Evolutionary conservation across 352 stramenopile species (phyloP).

Genomic region (Phytophthora capsici): DNA sequence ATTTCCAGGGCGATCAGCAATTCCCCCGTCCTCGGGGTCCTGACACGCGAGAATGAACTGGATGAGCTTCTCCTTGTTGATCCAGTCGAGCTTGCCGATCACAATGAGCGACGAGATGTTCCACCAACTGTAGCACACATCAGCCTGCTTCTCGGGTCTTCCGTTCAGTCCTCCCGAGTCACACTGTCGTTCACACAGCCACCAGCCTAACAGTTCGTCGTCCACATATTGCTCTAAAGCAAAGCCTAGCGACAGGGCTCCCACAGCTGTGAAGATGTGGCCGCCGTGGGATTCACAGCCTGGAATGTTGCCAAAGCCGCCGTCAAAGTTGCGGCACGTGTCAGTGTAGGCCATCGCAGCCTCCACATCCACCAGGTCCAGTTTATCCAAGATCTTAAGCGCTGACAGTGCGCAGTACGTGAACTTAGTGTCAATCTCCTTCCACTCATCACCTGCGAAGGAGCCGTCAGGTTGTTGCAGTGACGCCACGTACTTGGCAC

Average conservation of each 20-base stretch:
- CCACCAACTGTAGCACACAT: slow-evolving; percentile 99
- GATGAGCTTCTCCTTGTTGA: slow-evolving; percentile 94
- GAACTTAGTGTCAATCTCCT: slow-evolving; percentile 99
- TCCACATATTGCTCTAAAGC: slow-evolving; percentile 79
- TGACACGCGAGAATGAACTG: slow-evolving; percentile 96
- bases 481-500: slow-evolving; percentile 81
- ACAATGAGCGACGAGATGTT: slow-evolving; percentile 98
- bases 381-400: slow-evolving; percentile 92
- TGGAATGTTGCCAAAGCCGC: slow-evolving; percentile 91
- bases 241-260: slow-evolving; percentile 92
- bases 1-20: slow-evolving; percentile 97
- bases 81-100: slow-evolving; percentile 95
- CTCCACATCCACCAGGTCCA: slow-evolving; percentile 89
- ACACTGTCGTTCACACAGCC: slow-evolving; percentile 98
- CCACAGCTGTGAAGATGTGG: slow-evolving; percentile 98
- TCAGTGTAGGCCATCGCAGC: slow-evolving; percentile 94
- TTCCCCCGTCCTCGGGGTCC: slow-evolving; percentile 97
- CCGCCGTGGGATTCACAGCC: slow-evolving; percentile 98
- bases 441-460: slow-evolving; percentile 97
- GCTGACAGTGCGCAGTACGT: slow-evolving; percentile 98
- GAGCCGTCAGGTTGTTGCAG: slow-evolving; percentile 97
- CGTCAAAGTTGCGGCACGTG: slow-evolving; percentile 97
- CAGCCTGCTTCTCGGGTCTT: slow-evolving; percentile 98
- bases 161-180: slow-evolving; percentile 96
- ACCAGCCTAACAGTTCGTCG: slow-evolving; percentile 94